Conservation (phyloP, 2,329 filamentous ascomycete species). For the Colletotrichum echinochloae region DNA sequence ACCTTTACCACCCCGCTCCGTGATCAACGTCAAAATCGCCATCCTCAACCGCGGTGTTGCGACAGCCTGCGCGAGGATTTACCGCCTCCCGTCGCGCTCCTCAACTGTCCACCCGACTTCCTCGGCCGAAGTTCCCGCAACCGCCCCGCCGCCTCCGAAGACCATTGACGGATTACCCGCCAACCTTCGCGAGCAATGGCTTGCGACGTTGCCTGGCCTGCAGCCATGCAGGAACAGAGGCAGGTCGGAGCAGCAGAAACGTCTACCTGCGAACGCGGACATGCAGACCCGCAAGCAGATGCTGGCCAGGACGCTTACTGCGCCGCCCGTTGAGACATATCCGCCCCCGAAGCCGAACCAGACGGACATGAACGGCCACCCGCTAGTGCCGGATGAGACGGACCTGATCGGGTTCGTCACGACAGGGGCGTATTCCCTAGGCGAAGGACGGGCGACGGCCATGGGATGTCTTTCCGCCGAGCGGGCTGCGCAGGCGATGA, state of each 20-base stretch:
- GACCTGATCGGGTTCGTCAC: slow-evolving; percentile 94
- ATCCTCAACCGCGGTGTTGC: slow-evolving; percentile 79
- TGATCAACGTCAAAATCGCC: slow-evolving; percentile 74
- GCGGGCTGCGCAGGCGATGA: slow-evolving; percentile 62
- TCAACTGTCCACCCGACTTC: slow-evolving; percentile 45
- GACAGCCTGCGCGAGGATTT: slow-evolving; percentile 81
- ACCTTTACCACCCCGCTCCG: slow-evolving; percentile 50
- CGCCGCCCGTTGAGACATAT: slow-evolving; percentile 49
- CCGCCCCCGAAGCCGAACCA: slow-evolving; percentile 53
- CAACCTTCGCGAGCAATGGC: slow-evolving; percentile 77
- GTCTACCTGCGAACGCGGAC: slow-evolving; percentile 44
- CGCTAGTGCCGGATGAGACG: slow-evolving; percentile 75
- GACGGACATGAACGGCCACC: slow-evolving; percentile 63
- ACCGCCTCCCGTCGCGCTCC: slow-evolving; percentile 75
- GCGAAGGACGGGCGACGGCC: slow-evolving; percentile 79
- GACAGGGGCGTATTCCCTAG: slow-evolving; percentile 84
- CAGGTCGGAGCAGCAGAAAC: slow-evolving; percentile 44
- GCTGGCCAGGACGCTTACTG: slow-evolving; percentile 62
- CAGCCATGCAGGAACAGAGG: slow-evolving; percentile 34
- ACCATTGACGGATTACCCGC: slow-evolving; percentile 50
- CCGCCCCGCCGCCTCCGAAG: slow-evolving; percentile 47
- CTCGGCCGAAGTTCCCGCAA: slow-evolving; percentile 60
- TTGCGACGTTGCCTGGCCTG: slow-evolving; percentile 62
- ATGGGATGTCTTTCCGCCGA: slow-evolving; percentile 77
- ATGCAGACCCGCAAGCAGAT: slow-evolving; percentile 57